Evolutionary conservation across 768 basidiomycete genomes (phyloP), one percentile per base, ranked within the genome.

Genomic region (Auricularia sp.): DNA sequence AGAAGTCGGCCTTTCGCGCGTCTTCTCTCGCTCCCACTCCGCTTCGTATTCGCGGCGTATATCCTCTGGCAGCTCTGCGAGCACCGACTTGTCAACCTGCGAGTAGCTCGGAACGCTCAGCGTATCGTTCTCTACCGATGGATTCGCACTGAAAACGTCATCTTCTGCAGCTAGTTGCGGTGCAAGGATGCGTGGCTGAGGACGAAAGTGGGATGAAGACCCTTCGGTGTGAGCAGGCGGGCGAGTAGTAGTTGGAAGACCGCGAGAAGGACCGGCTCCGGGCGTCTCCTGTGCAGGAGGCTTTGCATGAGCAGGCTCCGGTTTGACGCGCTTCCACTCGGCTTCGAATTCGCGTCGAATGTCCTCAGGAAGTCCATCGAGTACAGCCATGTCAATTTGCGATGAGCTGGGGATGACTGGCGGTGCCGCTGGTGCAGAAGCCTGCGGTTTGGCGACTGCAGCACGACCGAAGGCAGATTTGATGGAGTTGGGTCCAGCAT

Each of bases 31-130:
- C 11, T 36, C 36, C 66, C 88, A 90, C 64, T 87, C 87, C 3
- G 73, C 74, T 70, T 89, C 83, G 11, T 91, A 75, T 71, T 93
- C 91, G 66, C 80, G 77, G 29, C 85, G 83, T 6, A 92, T 76
- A 33, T 90, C 87, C 11, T 76, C 78, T 0, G 91, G 90, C 36
- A 93, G 78, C 1, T 86, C 87, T 43, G 86, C 80, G 62, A 90
- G 83, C 1, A 91, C 86, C 3, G 80, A 78, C 75, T 74, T 81
- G 71, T 92, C 90, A 10, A 92, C 79, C 70, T 92, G 90, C 0
- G 89, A 90, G 69, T 90, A 82, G 2, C 86, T 84, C 3, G 89
- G 90, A 21, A 90, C 76, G 43, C 21, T 29, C 8, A 14, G 36
- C 5, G 53, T 23, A 10, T 35, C 29, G 29, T 29, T 29, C 33